Percentiles rank a stretch among this genome's conserved stretches.
These are phyloP conservation scores for Pluteus cervinus DNA, from an alignment of 768 basidiomycete species.

Conservation along the genomic window DNA sequence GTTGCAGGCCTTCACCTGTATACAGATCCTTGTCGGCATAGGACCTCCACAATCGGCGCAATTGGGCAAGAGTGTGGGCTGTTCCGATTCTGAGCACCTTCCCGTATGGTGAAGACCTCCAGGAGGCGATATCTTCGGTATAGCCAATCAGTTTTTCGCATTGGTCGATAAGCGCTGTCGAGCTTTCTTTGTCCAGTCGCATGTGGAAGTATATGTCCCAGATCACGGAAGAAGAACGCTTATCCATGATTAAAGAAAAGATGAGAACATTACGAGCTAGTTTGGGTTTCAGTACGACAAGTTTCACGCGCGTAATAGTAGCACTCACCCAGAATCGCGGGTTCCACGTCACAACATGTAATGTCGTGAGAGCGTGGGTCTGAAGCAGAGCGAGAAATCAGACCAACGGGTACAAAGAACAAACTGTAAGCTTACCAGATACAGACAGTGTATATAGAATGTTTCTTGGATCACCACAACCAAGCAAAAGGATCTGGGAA, in stretches of 20 bases:
- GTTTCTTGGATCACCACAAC: slow-evolving; percentile 44
- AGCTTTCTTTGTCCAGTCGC: slow-evolving; percentile 31
- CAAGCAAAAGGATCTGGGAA: slow-evolving; percentile 36
- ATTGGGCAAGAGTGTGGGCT: slow-evolving; percentile 27
- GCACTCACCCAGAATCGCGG: slow-evolving; percentile 1
- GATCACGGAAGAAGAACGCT: too few relatives aligned
- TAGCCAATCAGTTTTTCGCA: slow-evolving; percentile 29
- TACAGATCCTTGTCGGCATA: slow-evolving; percentile 22
- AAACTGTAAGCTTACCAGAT: slow-evolving; percentile 11
- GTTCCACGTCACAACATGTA: slow-evolving; percentile 3
- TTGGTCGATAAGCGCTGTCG: slow-evolving; percentile 28
- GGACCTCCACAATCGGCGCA: slow-evolving; percentile 34
- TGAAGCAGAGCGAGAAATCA: not conserved
- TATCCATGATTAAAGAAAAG: slow-evolving; percentile 36
- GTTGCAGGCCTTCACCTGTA: slow-evolving; percentile 12
- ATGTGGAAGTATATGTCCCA: slow-evolving; percentile 49
- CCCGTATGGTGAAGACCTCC: slow-evolving; percentile 35
- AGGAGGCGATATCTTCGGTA: slow-evolving; percentile 25
- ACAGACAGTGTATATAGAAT: slow-evolving; percentile 36
- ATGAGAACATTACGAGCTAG: slow-evolving; percentile 45
- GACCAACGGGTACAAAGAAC: not conserved
- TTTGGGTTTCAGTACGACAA: too few relatives aligned
- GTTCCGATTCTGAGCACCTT: slow-evolving; percentile 31
- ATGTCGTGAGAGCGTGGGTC: slow-evolving; percentile 1
- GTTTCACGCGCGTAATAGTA: too few relatives aligned